Base-by-base conservation (phyloP, 1,284 basidiomycete genomes). In the Trametes versicolor region DNA sequence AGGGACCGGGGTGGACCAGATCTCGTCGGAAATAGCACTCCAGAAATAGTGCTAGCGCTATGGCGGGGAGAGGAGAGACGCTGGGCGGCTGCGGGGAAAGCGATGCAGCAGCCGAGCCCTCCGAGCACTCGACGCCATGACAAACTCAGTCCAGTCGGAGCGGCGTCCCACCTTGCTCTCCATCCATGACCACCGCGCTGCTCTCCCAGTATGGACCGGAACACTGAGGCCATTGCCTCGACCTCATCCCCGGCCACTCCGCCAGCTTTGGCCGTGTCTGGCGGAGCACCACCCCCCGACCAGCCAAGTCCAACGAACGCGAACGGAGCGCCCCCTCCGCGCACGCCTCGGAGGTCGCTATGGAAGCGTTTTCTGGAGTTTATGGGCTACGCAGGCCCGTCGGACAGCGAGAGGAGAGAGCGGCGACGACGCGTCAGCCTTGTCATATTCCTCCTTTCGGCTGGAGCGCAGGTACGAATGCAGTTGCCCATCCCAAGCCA, bases 371-470 rank as follows among this genome's bases (percentile, higher is more conserved):
- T 62, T 9, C 9, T 45, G 21, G 49, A 47, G 6, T 45, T 57
- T 29, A 39, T 62, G 10, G 61, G 61, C 12, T 52, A 37, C 10
- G 37, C 54, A 0, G 61, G 61, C 9, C 15, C 12, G 3, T 49
- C 61, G 15, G 54, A 62, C 15, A 32, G 8, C 12, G 61, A 62
- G 27, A 54, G 61, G 7, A 57, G 61, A 17, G 54, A 29, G 2
- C 61, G 61, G 17, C 25, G 54, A 19, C 25, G 61, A 17, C 39
- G 41, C 27, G 49, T 62, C 32, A 57, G 61, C 61, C 36, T 62
- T 12, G 36, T 27, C 21, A 47, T 62, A 23, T 62, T 62, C 54
- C 9, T 62, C 17, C 8, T 13, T 34, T 43, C 55, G 4, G 36
- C 54, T 3, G 21, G 45, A 13, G 27, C 2, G 9, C 61, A 62